phyloP scores from a whole-genome alignment of 352 stramenopile genomes.

The Globisporangium viniferum region DNA sequence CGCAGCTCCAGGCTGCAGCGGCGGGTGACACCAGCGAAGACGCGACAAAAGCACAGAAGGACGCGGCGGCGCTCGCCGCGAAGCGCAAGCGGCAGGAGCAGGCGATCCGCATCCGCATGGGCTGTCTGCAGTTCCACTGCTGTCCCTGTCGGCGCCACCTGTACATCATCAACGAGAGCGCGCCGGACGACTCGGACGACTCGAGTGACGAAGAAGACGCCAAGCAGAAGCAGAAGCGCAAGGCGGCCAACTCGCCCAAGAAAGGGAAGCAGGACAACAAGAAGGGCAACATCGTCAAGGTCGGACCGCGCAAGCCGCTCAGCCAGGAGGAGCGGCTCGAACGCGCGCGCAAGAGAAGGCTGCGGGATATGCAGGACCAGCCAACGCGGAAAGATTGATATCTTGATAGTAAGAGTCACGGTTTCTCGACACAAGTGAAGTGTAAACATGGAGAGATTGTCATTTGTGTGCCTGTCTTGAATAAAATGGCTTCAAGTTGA shows the following conservation, averaged over 20 bases:
- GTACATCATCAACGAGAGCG: conserved; percentile 53
- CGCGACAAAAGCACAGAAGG: conserved; percentile 25
- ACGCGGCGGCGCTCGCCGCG: conserved; percentile 19
- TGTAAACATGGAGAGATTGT: too few relatives aligned
- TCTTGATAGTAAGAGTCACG: too few relatives aligned
- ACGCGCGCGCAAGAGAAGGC: conserved; percentile 50
- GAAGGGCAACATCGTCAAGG: conserved; percentile 52
- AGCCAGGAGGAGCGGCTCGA: conserved; percentile 67
- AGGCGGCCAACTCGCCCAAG: conserved; percentile 14
- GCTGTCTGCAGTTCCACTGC: conserved; percentile 60
- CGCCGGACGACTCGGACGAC: conserved; percentile 26
- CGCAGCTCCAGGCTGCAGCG: conserved; percentile 23
- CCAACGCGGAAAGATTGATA: conserved; percentile 50
- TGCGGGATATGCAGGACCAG: conserved; percentile 69
- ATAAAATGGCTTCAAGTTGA: too few relatives aligned
- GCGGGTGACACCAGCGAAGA: conserved; percentile 29
- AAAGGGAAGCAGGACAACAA: conserved; percentile 24
- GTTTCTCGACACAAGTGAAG: too few relatives aligned
- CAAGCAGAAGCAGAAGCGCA: conserved; percentile 21
- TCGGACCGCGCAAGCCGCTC: conserved; percentile 55
- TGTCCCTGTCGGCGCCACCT: conserved; percentile 55
- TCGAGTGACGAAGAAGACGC: conserved; percentile 31
- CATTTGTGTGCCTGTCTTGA: too few relatives aligned
- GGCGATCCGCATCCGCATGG: conserved; percentile 61
- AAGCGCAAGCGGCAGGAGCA: conserved; percentile 59